phyloP scores from a whole-genome alignment of 257 asterid species.

The Solanum stenotomum region DNA sequence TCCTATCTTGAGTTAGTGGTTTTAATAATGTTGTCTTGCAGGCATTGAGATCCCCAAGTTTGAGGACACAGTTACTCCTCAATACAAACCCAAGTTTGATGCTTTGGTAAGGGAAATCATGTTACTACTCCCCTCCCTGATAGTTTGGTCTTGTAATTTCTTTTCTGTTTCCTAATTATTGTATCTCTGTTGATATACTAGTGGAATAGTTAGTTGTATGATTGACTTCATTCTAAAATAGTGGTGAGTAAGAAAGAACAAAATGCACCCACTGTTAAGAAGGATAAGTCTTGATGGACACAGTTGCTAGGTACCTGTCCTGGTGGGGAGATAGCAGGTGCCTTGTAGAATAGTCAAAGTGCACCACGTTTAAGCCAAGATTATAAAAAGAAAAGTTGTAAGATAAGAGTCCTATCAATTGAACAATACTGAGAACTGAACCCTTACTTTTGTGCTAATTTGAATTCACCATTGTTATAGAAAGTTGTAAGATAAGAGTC shows the following conservation, averaged over 20 bases:
- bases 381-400: neutral
- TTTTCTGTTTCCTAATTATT: neutral
- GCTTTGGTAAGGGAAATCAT: conserved; percentile 51
- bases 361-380: neutral
- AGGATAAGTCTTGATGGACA: no score
- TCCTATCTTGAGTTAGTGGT: neutral
- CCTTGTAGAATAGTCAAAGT: neutral
- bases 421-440: neutral
- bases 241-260: neutral
- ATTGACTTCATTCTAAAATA: neutral
- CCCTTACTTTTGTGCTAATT: neutral
- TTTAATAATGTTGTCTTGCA: conserved; percentile 18
- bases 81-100: conserved; percentile 81
- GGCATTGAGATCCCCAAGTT: conserved; percentile 75
- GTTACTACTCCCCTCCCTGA: neutral
- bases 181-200: neutral
- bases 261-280: neutral
- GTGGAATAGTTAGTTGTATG: neutral
- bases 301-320: neutral
- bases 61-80: conserved; percentile 82
- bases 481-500: no score
- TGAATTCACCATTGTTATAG: neutral
- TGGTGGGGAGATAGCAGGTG: neutral
- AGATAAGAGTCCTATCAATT: neutral
- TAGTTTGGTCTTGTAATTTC: neutral